A percentile compares a stretch with the other conserved stretches of the same genome.
Evolutionary conservation across 768 basidiomycete genomes (phyloP).

Genomic region (Trametopsis cervina): DNA sequence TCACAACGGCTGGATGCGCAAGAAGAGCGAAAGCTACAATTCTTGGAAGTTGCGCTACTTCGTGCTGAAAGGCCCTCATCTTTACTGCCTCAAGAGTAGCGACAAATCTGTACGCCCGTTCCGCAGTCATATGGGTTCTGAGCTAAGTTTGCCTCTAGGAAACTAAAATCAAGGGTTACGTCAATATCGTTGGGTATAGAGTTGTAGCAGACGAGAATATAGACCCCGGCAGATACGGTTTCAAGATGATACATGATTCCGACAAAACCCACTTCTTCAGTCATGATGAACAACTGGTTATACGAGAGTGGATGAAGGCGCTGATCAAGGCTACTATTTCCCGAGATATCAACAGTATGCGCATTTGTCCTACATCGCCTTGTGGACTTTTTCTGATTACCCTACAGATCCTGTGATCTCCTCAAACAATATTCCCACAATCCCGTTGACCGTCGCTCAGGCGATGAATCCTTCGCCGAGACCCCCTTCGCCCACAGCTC

Average conservation of each 20-base stretch:
- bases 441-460: constrained; percentile 90
- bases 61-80: constrained; percentile 83
- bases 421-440: constrained; percentile 94
- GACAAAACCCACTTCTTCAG: constrained; percentile 90
- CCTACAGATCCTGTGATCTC: constrained; percentile 83
- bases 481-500: constrained; percentile 85
- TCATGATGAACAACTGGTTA: constrained; percentile 74
- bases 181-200: constrained; percentile 87
- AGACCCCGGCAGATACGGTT: constrained; percentile 90
- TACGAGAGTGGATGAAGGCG: constrained; percentile 99
- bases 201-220: constrained; percentile 90
- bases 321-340: constrained; percentile 98
- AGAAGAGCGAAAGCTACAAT: constrained; percentile 91
- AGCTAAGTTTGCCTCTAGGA: constrained; percentile 43
- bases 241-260: constrained; percentile 85
- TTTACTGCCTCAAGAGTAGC: constrained; percentile 82
- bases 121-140: constrained; percentile 4
- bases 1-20: constrained; percentile 90
- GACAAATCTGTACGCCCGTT: constrained; percentile 38
- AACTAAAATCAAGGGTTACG: constrained; percentile 93
- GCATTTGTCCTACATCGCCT: not conserved
- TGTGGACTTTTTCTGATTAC: constrained; percentile 14
- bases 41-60: constrained; percentile 91
- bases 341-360: constrained; percentile 84
- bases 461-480: constrained; percentile 94